Percentiles rank a stretch among this genome's conserved stretches.
Evolutionary conservation across 2,329 filamentous ascomycete genomes (phyloP).

Genomic region (Paecilomyces formosus): DNA sequence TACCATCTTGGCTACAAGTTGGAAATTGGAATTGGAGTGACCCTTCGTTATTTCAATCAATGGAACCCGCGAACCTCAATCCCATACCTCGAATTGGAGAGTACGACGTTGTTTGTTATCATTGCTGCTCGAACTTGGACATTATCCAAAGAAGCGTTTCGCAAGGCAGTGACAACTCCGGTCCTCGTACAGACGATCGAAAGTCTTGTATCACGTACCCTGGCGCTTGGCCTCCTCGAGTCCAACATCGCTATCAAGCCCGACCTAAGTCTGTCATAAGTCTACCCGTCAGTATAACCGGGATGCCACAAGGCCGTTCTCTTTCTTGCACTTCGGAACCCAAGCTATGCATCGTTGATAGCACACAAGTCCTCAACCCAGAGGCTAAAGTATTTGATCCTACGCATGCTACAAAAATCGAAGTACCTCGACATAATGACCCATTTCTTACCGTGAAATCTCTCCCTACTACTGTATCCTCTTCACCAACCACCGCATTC

Average conservation of each 20-base stretch:
- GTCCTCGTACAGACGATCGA: neutral
- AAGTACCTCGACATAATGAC: neutral
- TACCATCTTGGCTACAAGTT: constrained; percentile 30
- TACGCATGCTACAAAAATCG: neutral
- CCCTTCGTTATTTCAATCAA: constrained; percentile 8
- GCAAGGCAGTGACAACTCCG: constrained; percentile 8
- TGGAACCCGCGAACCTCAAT: constrained; percentile 15
- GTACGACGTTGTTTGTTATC: constrained; percentile 25
- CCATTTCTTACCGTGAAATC: neutral
- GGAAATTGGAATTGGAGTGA: constrained; percentile 16
- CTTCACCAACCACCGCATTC: neutral
- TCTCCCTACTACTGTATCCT: neutral
- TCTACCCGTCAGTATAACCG: neutral
- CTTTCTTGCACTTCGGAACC: neutral
- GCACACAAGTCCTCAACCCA: neutral
- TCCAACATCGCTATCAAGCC: neutral
- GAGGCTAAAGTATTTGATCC: constrained; percentile 1
- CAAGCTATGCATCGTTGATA: constrained; percentile 5
- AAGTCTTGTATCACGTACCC: neutral
- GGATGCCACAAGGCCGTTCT: constrained; percentile 9
- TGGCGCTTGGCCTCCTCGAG: neutral
- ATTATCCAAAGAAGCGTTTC: constrained; percentile 17
- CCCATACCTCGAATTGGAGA: constrained; percentile 21
- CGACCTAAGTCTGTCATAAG: neutral
- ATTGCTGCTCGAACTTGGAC: constrained; percentile 18